These are phyloP conservation scores for Cnidoscolus chayamansa DNA, from an alignment of 441 rosid species.

Conservation along the genomic window DNA sequence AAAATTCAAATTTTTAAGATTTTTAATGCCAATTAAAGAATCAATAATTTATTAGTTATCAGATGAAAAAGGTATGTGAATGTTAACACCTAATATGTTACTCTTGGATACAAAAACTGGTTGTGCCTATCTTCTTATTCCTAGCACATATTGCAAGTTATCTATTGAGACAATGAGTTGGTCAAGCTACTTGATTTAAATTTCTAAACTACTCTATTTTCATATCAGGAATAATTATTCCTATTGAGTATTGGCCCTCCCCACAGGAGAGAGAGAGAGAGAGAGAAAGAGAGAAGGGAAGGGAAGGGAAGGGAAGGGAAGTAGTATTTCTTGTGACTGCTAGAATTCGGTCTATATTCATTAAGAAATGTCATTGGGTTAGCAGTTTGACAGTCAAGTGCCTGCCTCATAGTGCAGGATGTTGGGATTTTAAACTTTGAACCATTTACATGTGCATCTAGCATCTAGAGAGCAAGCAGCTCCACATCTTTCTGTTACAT, in stretches of 20 bases:
- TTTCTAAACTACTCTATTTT: neutral
- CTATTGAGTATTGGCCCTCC: neutral
- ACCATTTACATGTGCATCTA: neutral
- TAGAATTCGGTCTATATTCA: neutral
- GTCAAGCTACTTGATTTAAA: neutral
- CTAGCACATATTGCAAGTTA: neutral
- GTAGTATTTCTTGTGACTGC: neutral
- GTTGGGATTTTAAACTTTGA: neutral
- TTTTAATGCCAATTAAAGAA: neutral
- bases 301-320: neutral
- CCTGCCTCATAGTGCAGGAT: neutral
- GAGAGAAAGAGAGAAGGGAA: no score
- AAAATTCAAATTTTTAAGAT: neutral
- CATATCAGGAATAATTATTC: neutral
- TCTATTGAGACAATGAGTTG: neutral
- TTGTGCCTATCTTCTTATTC: neutral
- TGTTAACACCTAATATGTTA: constrained; percentile 1
- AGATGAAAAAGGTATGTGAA: neutral
- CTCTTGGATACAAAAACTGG: neutral
- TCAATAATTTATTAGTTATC: neutral
- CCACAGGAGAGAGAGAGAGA: no score
- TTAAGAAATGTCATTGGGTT: no score
- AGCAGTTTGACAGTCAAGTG: neutral
- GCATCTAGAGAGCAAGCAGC: neutral
- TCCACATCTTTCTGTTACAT: neutral